Conservation (phyloP, 2,329 filamentous ascomycete genomes). For the Diplocarpon rosae region DNA sequence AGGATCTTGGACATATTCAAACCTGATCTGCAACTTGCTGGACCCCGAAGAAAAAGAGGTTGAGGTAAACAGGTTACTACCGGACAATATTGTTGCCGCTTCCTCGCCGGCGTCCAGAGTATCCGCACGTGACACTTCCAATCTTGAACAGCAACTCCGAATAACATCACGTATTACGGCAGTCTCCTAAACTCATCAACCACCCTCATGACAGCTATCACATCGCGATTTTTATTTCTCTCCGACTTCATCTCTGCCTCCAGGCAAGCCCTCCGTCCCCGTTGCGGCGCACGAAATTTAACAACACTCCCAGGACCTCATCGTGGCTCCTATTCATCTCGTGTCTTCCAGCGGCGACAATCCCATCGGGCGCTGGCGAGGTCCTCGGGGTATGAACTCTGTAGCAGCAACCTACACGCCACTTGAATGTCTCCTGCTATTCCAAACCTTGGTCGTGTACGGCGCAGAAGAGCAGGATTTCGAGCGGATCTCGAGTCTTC, state of each 20-base stretch:
- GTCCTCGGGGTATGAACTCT: constrained; percentile 44
- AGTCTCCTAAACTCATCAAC: constrained; percentile 2
- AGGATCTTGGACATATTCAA: no score
- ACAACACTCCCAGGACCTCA: constrained; percentile 1
- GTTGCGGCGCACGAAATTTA: background rate
- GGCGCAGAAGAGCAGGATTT: constrained; percentile 58
- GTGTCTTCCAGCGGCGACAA: constrained; percentile 38
- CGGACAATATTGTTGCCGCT: no score
- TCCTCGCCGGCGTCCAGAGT: background rate
- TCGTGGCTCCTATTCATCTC: constrained; percentile 45
- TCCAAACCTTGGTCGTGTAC: constrained; percentile 63
- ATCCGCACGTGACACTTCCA: constrained; percentile 11
- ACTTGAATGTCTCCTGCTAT: constrained; percentile 77
- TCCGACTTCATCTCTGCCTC: background rate
- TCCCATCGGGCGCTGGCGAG: constrained; percentile 46
- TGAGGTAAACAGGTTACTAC: no score
- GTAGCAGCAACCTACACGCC: constrained; percentile 56
- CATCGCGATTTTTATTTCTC: constrained; percentile 5
- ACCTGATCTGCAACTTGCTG: no score
- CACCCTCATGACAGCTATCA: constrained; percentile 9
- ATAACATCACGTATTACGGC: constrained; percentile 10
- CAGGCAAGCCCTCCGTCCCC: constrained; percentile 5
- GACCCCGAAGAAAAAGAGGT: no score
- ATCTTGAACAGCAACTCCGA: constrained; percentile 7
- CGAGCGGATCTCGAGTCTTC: constrained; percentile 58